phyloP scores from a whole-genome alignment of 2,329 filamentous ascomycete species.

The Diaporthe nobilis region DNA sequence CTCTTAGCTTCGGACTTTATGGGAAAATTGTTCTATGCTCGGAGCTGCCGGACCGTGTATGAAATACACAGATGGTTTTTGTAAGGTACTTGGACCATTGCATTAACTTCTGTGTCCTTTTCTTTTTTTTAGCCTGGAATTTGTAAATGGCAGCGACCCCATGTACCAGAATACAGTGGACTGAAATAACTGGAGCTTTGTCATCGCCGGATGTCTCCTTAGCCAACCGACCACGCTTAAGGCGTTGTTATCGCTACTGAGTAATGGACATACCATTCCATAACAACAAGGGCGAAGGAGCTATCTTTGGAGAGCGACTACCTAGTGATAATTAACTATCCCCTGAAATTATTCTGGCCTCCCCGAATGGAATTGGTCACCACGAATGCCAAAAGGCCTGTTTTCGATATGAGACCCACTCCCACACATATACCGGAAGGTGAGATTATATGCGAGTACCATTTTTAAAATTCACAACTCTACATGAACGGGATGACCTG shows the following conservation, averaged over 20 bases:
- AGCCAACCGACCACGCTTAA: neutral
- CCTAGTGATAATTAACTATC: neutral
- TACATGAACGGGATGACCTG: slow-evolving; percentile 4
- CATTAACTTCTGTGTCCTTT: neutral
- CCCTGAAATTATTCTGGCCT: neutral
- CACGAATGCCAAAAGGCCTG: neutral
- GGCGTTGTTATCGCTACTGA: neutral
- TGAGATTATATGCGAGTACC: neutral
- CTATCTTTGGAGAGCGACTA: neutral
- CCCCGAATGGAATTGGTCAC: neutral
- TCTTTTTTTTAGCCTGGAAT: neutral
- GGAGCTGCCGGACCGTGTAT: neutral
- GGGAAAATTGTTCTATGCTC: neutral
- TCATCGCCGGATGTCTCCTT: neutral
- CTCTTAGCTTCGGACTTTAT: neutral
- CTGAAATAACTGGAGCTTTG: neutral
- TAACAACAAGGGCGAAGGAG: neutral
- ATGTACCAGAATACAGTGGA: neutral
- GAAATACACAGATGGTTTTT: neutral
- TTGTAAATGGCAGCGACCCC: neutral
- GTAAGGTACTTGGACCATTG: neutral
- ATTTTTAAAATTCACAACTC: neutral
- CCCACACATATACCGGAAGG: fast-evolving
- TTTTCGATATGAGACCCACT: neutral
- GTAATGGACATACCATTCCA: neutral